Conservation (phyloP, 176 grass and related monocot species). For the Thinopyrum elongatum region DNA sequence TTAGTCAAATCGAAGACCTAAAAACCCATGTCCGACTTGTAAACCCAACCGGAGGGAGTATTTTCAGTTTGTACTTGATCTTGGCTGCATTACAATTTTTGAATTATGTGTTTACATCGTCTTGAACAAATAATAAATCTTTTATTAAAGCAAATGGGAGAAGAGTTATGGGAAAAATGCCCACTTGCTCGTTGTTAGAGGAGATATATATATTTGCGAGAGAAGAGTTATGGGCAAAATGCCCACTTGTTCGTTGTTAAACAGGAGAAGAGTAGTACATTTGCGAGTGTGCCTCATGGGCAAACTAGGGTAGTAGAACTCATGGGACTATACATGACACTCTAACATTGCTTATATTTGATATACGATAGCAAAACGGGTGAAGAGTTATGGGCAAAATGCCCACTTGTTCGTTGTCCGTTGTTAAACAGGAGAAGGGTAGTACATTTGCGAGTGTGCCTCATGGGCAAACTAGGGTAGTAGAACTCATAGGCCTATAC, state of each 20-base stretch:
- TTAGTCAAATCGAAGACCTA: no score
- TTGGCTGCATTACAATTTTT: conserved; percentile 1
- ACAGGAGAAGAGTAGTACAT: not conserved
- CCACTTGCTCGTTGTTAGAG: not conserved
- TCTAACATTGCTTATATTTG: not conserved
- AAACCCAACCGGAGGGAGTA: not conserved
- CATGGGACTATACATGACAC: not conserved
- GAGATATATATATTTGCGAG: not conserved
- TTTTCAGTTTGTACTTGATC: not conserved
- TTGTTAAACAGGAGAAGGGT: no score
- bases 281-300: not conserved
- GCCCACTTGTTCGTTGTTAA: no score
- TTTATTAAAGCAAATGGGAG: not conserved
- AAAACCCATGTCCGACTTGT: no score
- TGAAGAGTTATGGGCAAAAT: no score
- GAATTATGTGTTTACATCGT: not conserved
- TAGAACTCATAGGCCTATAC: not conserved
- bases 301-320: not conserved
- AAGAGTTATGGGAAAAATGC: not conserved
- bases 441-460: not conserved
- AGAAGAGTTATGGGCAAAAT: no score
- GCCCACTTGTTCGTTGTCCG: no score
- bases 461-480: not conserved
- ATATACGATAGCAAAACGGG: not conserved
- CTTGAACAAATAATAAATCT: not conserved